Base-by-base conservation (phyloP, 257 asterid genomes). In the Solanum neorickii region DNA sequence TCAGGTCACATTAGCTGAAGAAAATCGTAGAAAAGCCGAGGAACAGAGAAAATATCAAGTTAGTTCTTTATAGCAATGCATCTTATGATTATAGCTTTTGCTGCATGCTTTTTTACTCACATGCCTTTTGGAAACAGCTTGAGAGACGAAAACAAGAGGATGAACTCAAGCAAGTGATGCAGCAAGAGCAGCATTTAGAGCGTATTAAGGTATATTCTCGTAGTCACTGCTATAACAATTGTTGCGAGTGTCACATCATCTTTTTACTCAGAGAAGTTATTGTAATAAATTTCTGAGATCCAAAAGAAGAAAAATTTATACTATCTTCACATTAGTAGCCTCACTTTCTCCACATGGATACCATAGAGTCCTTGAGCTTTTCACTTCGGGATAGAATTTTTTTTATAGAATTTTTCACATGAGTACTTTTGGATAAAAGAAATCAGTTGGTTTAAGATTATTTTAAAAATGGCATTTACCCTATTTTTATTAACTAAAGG, bases 121-220 rank as follows among this genome's bases (percentile, higher is more conserved):
- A 3, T 23, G 56, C 60, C 46, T 87, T 72, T 87, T 74, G 46
- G 44, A 60, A 82, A 83, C 93, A 97, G 99, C 78, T 96, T 95
- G 99, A 97, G 93, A 95, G 93, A 91, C 91, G 99, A 88, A 97
- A 97, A 87, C 98, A 92, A 88, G 99, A 97, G 92, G 99, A 97
- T 75, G 99, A 97, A 82, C 90, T 94, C 89, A 97, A 94, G 91
- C 98, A 91, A 93, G 95, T 96, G 87, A 94, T 92, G 96, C 98
- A 96, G 88, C 98, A 96, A 87, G 99, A 97, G 92, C 94, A 91
- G 88, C 95, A 94, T 89, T 91, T 97, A 90, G 94, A 92, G 92
- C 98, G 98, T 83, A 87, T 93, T 90, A 97, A 96, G 98, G 99
- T 97, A 92, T 78, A 87, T 73, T 87, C 12, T 49, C 41, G 4